Base-by-base conservation (phyloP, 1,139 yeast species). In the Suhomyces panamericanus region DNA sequence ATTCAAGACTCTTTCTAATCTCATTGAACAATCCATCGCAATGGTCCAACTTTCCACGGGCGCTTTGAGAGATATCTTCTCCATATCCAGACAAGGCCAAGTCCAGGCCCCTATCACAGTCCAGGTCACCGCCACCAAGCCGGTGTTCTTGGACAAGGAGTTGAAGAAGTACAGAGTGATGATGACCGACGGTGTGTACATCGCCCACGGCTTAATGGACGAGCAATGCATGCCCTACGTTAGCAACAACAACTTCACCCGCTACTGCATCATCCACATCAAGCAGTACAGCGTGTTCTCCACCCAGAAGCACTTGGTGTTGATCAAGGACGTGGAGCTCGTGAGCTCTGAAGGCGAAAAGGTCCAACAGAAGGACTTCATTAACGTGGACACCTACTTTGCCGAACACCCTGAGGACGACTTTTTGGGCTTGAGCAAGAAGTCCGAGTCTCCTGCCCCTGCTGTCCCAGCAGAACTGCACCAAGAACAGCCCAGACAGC, bases 191-290 rank as follows among this genome's bases (percentile, higher is more conserved):
- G 91, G 93, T 22, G 67, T 65, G 16, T 81, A 75, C 60, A 70
- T 76, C 34, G 72, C 82, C 47, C 87, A 85, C 56, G 87, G 87
- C 1, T 75, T 85, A 41, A 73, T 85, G 53, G 84, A 84, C 56
- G 83, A 84, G 42, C 73, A 72, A 35, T 77, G 81, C 51, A 77
- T 78, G 44, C 69, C 74, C 5, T 73, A 77, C 52, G 75, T 81
- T 46, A 78, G 75, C 48, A 61, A 70, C 37, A 66, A 75, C 51
- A 77, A 79, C 12, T 70, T 72, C 50, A 52, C 58, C 37, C 61
- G 49, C 58, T 67, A 60, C 47, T 65, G 71, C 32, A 57, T 71
- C 32, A 61, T 73, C 34, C 60, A 62, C 42, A 62, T 73, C 44
- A 69, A 67, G 44, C 67, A 67, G 48, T 82, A 56, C 66, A 73